phyloP scores from a whole-genome alignment of 164 flowering plant species.

The Liquidambar formosana region DNA sequence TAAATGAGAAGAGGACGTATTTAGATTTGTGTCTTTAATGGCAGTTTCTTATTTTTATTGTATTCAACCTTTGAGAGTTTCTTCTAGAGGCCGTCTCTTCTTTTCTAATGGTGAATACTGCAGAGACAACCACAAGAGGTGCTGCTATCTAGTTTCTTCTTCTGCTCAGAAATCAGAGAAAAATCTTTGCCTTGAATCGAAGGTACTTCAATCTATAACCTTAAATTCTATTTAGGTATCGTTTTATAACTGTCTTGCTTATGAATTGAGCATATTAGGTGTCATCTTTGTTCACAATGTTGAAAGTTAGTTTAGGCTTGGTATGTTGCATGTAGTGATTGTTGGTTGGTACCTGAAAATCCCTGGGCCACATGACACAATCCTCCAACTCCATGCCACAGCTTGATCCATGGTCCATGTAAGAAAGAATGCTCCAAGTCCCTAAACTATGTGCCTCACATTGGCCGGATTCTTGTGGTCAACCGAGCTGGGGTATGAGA shows the following conservation, averaged over 20 bases:
- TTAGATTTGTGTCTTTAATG: background rate
- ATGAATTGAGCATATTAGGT: background rate
- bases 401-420: too few species aligned
- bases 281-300: background rate
- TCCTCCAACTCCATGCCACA: too few species aligned
- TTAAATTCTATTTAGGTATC: background rate
- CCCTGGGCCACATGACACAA: too few species aligned
- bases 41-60: background rate
- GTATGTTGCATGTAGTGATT: too few species aligned
- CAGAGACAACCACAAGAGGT: background rate
- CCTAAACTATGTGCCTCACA: too few species aligned
- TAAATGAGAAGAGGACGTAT: too few species aligned
- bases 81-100: background rate
- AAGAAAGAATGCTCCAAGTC: too few species aligned
- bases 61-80: background rate
- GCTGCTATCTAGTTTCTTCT: background rate
- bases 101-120: background rate
- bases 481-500: too few species aligned
- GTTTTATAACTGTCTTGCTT: background rate
- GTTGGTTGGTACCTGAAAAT: too few species aligned
- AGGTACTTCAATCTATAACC: background rate
- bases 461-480: too few species aligned
- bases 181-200: constrained; percentile 1
- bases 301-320: too few species aligned
- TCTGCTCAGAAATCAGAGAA: background rate